Base-by-base conservation (phyloP, 441 rosid species). In the Geranium incanum region DNA sequence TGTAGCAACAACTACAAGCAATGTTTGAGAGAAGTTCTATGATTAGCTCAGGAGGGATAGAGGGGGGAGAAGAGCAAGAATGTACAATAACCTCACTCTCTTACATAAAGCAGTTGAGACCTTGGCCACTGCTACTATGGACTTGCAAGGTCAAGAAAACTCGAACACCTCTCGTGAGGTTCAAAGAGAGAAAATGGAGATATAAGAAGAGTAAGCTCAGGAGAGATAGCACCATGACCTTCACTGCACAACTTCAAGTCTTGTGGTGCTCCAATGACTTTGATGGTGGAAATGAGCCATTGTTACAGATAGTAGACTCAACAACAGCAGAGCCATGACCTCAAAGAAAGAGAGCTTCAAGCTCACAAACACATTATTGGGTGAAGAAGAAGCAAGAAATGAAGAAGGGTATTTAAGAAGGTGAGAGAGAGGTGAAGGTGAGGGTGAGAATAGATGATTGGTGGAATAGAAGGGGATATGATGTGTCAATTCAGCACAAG, bases 81-180 rank as follows among this genome's bases (percentile, higher is more conserved):
- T 45, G 52, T 1, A 45, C 52, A 45, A 45, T 8, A 45, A 12
- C 52, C 52, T 45, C 12, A 12, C 52, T 45, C 52, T 45, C 52
- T 45, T 57, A 19, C 63, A 1, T 18, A 57, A 7, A 57, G 3
- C 28, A 0, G 1, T 18, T 5, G 23, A 57, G 63, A 16, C 2
- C 63, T 18, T 3, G 9, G 18, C 9, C 5, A 23, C 63, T 23
- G 18, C 18, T 16, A 1, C 5, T 9, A n/a, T 57, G 68, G 76
- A 68, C 76, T 73, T 73, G 76, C 76, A 73, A 73, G 76, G 71
- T 73, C 76, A 73, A 73, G 76, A 73, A 73, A 73, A 73, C 68
- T 59, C 68, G 76, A 73, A 73, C 62, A 67, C 60, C 41, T 50
- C 68, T 13, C 62, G 41, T 16, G 36, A 39, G 39, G 59, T 1